These are phyloP conservation scores for Nicotiana noctiflora DNA, from an alignment of 257 asterid genomes.

Conservation along the genomic window DNA sequence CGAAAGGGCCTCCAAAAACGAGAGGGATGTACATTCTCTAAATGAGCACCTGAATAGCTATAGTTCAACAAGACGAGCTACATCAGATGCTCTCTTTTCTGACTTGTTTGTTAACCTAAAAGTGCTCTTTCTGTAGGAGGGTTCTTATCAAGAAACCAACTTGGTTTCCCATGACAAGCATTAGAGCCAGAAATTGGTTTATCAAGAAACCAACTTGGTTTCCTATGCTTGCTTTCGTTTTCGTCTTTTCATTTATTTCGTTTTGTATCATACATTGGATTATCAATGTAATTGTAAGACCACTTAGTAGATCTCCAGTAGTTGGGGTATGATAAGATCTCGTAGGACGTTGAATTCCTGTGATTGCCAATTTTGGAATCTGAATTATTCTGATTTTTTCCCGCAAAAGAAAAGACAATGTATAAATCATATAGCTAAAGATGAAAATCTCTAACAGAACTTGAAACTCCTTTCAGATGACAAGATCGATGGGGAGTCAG, in stretches of 20 bases:
- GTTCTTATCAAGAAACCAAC: slow-evolving; percentile 13
- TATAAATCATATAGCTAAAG: background rate
- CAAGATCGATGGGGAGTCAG: slow-evolving; percentile 27
- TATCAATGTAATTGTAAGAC: background rate
- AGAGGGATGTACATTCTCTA: slow-evolving; percentile 62
- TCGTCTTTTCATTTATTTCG: background rate
- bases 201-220: slow-evolving; percentile 16
- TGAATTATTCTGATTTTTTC: background rate
- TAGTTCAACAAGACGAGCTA: slow-evolving; percentile 69
- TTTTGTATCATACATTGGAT: background rate
- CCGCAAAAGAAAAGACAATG: too few relatives aligned
- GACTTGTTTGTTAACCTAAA: slow-evolving; percentile 29
- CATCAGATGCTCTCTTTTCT: slow-evolving; percentile 53
- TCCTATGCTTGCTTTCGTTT: background rate
- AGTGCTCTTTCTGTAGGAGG: background rate
- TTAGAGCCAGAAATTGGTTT: background rate
- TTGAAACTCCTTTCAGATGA: slow-evolving; percentile 26
- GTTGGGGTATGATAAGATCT: background rate
- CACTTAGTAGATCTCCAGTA: background rate
- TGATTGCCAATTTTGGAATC: background rate
- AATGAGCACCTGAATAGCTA: slow-evolving; percentile 60
- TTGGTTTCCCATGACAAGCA: background rate
- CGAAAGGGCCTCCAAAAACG: slow-evolving; percentile 51
- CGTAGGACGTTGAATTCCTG: background rate
- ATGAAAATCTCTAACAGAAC: background rate